Evolutionary conservation across 345 rosid genomes (phyloP), one percentile per base, ranked within the genome.

Genomic region (Eucalyptus polyanthemos): DNA sequence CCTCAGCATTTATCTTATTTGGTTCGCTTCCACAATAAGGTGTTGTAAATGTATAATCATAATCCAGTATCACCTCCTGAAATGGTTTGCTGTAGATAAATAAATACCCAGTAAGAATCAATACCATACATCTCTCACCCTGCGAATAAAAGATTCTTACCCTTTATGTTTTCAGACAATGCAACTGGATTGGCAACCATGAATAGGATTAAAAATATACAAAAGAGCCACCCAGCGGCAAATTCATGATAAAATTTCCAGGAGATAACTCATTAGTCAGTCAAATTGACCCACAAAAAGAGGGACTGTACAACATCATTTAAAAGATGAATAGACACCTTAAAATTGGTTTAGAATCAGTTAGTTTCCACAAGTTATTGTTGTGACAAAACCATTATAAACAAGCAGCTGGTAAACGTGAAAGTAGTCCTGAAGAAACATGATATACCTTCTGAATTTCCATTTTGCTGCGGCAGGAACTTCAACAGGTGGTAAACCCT

Each of bases 31-130:
- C 99, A 92, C 92, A 88, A 89, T 97, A 97, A 14, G 99, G 99
- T 25, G 99, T 95, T 31, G 99, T 98, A 92, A 96, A 98, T 45
- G 99, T 98, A 90, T 98, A 98, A 90, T 98, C 99, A 93, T 97
- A 98, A 93, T 98, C 98, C 80, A 98, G 93, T 92, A 98, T 96
- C 94, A 98, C 98, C 94, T 96, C 96, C 92, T 98, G 92, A 65
- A 92, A 95, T 60, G 98, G 99, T 91, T 97, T 96, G 96, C 99
- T 97, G 96, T 94, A 94, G 91, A 91, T 86, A 87, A 90, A 94
- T 47, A 44, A 24, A 49, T n/a, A 34, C 24, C 27, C 21, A 51
- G 19, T 34, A 50, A 86, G 50, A 69, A n/a, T 37, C 86, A 37
- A 24, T 37, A 11, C 27, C 50, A 72, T 54, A 49, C 80, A 47